A percentile compares a stretch with the other conserved stretches of the same genome.
phyloP scores from a whole-genome alignment of 345 rosid species.

The Melaleuca quinquenervia region DNA sequence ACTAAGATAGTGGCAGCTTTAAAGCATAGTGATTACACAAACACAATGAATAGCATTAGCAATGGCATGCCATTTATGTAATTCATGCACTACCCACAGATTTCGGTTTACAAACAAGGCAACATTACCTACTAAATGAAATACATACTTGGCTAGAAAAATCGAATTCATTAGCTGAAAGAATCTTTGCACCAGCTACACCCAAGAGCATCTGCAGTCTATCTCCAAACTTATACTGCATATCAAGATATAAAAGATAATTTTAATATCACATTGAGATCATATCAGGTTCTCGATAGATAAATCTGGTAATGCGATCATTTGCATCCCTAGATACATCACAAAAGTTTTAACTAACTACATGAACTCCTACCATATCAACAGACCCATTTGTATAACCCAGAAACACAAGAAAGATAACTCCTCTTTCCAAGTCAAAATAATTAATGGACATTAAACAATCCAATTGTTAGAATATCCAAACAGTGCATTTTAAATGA shows the following conservation, averaged over 20 bases:
- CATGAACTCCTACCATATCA: neutral
- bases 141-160: slow-evolving; percentile 57
- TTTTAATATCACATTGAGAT: neutral
- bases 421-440: neutral
- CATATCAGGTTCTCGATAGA: neutral
- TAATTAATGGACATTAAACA: neutral
- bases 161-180: slow-evolving; percentile 33
- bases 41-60: neutral
- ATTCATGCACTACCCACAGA: neutral
- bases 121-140: neutral
- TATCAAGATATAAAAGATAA: neutral
- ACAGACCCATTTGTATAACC: neutral
- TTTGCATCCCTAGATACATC: neutral
- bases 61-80: neutral
- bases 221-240: slow-evolving; percentile 60
- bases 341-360: neutral
- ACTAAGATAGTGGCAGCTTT: neutral
- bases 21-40: neutral
- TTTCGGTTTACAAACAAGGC: neutral
- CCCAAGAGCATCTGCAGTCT: slow-evolving; percentile 39
- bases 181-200: slow-evolving; percentile 50
- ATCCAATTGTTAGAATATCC: neutral
- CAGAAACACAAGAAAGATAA: neutral
- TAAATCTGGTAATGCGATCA: neutral
- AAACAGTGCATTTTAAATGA: neutral